These are phyloP conservation scores for Castanea mollissima DNA, from an alignment of 306 rosid genomes.

Conservation along the genomic window DNA sequence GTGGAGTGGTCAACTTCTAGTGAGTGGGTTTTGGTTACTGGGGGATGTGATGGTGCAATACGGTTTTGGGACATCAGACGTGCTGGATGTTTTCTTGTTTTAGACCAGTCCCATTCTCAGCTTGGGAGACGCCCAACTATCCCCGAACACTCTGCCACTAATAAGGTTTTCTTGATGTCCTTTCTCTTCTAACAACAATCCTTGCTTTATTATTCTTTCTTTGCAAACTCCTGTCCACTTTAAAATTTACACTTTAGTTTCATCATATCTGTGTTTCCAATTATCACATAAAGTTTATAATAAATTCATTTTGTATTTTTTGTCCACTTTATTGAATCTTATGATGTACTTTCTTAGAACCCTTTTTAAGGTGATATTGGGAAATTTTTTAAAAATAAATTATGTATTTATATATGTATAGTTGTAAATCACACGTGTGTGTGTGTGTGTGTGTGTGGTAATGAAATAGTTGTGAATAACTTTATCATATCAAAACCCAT, in stretches of 20 bases:
- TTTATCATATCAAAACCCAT: not conserved
- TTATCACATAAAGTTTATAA: not conserved
- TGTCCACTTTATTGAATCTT: not conserved
- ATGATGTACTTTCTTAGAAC: not conserved
- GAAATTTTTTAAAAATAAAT: not conserved
- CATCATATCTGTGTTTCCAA: not conserved
- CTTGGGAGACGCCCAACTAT: slow-evolving; percentile 89
- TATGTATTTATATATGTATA: not conserved
- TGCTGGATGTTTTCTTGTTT: slow-evolving; percentile 78
- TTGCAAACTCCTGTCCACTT: not conserved
- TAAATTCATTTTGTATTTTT: not conserved
- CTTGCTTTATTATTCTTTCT: not conserved
- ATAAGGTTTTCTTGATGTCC: slow-evolving; percentile 52
- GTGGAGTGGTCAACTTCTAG: slow-evolving; percentile 93
- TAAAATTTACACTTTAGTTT: not conserved
- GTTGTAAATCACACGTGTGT: not conserved
- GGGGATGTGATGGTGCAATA: slow-evolving; percentile 97
- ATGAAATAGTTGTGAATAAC: not conserved
- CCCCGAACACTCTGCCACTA: slow-evolving; percentile 36
- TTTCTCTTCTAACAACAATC: slow-evolving; percentile 3
- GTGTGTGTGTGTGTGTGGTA: not conserved
- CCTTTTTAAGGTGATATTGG: not conserved
- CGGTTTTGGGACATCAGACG: slow-evolving; percentile 98
- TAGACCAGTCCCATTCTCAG: slow-evolving; percentile 87
- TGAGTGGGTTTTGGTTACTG: slow-evolving; percentile 86